Conservation (phyloP, 78 protist species). For the Cavenderia fasciculata region DNA sequence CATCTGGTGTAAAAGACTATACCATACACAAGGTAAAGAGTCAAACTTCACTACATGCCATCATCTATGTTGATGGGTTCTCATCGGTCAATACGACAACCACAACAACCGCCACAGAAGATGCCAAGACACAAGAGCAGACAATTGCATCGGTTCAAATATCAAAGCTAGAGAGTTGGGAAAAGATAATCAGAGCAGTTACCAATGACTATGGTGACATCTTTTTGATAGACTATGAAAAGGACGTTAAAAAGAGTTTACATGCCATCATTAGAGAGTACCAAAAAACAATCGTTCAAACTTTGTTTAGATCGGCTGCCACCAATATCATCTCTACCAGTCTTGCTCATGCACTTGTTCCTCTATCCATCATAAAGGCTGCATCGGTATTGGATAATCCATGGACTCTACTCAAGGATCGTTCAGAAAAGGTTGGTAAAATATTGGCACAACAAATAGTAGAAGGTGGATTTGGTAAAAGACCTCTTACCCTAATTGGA, state of each 20-base stretch:
- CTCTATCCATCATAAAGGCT: slow-evolving; percentile 38
- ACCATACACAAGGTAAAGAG: slow-evolving; percentile 18
- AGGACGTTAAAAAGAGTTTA: slow-evolving; percentile 16
- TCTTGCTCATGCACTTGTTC: slow-evolving; percentile 43
- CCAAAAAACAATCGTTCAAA: slow-evolving; percentile 29
- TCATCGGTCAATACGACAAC: neutral
- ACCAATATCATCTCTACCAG: slow-evolving; percentile 58
- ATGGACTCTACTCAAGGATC: slow-evolving; percentile 64
- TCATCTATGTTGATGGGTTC: slow-evolving; percentile 36
- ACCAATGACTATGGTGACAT: slow-evolving; percentile 72
- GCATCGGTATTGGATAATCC: slow-evolving; percentile 65
- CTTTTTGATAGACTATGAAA: slow-evolving; percentile 48
- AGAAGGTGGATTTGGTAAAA: slow-evolving; percentile 40
- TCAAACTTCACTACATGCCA: slow-evolving; percentile 63
- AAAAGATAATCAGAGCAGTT: slow-evolving; percentile 2
- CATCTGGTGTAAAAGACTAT: slow-evolving; percentile 48
- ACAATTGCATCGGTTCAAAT: too few species aligned
- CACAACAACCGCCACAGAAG: neutral
- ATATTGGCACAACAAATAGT: slow-evolving; percentile 57
- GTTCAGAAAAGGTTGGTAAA: slow-evolving; percentile 67
- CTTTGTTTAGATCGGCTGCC: slow-evolving; percentile 50
- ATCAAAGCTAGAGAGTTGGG: neutral
- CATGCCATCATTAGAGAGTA: slow-evolving; percentile 27
- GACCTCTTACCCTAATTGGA: slow-evolving; percentile 59
- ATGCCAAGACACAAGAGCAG: slow-evolving; percentile 3